Evolutionary conservation across 495 filamentous ascomycete species (phyloP).

Genomic region (Cryomyces minteri): DNA sequence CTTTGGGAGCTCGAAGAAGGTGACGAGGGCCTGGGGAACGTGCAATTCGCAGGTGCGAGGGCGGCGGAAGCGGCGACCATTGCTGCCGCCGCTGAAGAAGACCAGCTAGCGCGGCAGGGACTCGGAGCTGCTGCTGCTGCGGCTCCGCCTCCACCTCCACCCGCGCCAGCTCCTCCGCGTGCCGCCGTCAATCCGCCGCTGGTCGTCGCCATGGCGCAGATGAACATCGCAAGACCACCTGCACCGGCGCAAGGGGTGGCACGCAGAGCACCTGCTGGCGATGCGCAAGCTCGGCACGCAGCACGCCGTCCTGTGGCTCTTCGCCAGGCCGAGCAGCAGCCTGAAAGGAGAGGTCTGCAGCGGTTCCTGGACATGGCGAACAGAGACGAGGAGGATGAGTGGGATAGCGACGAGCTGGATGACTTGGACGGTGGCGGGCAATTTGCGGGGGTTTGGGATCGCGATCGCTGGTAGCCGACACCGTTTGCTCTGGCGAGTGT

Average conservation of each 20-base stretch:
- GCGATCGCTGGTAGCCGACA: too few relatives aligned
- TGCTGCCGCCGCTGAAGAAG: constrained; percentile 21
- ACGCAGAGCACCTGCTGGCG: neutral
- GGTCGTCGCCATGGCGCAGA: constrained; percentile 1
- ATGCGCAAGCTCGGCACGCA: neutral
- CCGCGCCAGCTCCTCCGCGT: neutral
- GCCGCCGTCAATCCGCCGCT: neutral
- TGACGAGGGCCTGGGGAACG: constrained; percentile 45
- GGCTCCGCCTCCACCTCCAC: neutral
- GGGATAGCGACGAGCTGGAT: constrained; percentile 44
- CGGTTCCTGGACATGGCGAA: constrained; percentile 33
- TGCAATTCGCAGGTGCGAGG: constrained; percentile 30
- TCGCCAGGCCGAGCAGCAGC: neutral
- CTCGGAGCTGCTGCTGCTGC: neutral
- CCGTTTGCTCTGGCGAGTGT: too few relatives aligned
- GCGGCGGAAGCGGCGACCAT: constrained; percentile 12
- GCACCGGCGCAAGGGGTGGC: neutral
- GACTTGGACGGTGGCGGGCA: constrained; percentile 14
- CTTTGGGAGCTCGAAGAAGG: constrained; percentile 81
- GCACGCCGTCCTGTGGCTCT: neutral
- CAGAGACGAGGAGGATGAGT: constrained; percentile 43
- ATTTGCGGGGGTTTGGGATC: too few relatives aligned
- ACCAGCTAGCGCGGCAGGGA: neutral
- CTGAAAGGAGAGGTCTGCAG: constrained; percentile 23
- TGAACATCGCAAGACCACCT: neutral